Percentiles rank a stretch among this genome's conserved stretches.
phyloP scores from a whole-genome alignment of 2,329 filamentous ascomycete species.

The Leptosphaerulina australis region DNA sequence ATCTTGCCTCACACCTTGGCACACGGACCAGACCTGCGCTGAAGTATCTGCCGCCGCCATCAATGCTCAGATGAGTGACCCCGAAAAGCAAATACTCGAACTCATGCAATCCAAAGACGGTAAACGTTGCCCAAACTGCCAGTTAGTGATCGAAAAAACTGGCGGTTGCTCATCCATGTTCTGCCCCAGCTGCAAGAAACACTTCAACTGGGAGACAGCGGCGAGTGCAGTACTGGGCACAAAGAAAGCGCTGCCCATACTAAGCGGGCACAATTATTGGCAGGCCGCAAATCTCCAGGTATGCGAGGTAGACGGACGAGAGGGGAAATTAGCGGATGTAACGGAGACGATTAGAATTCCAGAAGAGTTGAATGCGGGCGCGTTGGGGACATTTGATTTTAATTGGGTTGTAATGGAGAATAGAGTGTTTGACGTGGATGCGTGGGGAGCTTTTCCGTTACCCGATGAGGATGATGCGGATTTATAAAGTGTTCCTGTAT shows the following conservation, averaged over 20 bases:
- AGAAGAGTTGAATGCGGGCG: background rate
- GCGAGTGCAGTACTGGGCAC: constrained; percentile 30
- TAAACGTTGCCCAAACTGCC: constrained; percentile 40
- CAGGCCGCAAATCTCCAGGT: background rate
- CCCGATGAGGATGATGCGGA: constrained; percentile 6
- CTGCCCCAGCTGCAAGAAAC: constrained; percentile 32
- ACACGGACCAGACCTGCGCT: constrained; percentile 30
- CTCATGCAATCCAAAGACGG: constrained; percentile 35
- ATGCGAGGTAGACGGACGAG: constrained; percentile 10
- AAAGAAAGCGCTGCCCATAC: constrained; percentile 16
- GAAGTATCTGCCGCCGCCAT: constrained; percentile 27
- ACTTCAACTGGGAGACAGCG: constrained; percentile 37
- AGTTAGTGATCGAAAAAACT: constrained; percentile 40
- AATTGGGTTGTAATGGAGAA: background rate
- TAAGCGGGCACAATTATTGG: background rate
- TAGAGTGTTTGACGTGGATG: background rate
- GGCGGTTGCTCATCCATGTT: constrained; percentile 37
- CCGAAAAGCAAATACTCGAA: constrained; percentile 30
- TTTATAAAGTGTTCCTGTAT: background rate
- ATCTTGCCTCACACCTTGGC: constrained; percentile 33
- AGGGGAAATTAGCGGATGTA: background rate
- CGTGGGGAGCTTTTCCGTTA: background rate
- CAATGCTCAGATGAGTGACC: constrained; percentile 28
- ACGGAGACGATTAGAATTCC: background rate
- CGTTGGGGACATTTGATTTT: background rate